These are phyloP conservation scores for Candida ulmi DNA, from an alignment of 805 yeast genomes.

Conservation along the genomic window DNA sequence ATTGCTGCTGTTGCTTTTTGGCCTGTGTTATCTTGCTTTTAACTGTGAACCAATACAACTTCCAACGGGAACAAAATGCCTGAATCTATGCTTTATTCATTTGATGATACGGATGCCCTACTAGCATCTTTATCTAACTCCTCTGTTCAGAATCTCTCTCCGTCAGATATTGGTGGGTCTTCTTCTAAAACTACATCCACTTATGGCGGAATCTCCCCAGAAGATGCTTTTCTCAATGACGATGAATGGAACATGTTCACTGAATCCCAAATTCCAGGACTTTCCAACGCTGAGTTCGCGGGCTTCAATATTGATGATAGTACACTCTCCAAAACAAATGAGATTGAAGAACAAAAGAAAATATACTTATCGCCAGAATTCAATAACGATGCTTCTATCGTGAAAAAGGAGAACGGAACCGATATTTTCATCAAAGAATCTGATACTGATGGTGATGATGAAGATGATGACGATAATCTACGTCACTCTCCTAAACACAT, in stretches of 20 bases:
- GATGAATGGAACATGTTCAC: constrained; percentile 11
- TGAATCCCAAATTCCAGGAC: background rate
- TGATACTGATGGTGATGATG: constrained; percentile 9
- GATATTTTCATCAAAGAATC: background rate
- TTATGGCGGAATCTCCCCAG: constrained; percentile 18
- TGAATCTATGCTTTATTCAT: constrained; percentile 12
- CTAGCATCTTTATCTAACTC: constrained; percentile 20
- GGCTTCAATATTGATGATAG: background rate
- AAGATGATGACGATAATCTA: background rate
- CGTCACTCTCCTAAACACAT: background rate
- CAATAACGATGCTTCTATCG: too few relatives aligned
- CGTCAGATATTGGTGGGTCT: constrained; percentile 14
- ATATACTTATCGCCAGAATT: background rate
- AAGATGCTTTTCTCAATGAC: constrained; percentile 12
- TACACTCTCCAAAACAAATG: background rate
- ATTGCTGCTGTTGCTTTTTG: too few relatives aligned
- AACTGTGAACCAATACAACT: too few relatives aligned
- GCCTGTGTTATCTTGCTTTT: too few relatives aligned
- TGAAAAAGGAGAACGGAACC: background rate
- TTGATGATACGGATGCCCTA: constrained; percentile 24
- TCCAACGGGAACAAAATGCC: background rate
- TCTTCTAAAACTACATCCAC: constrained; percentile 15
- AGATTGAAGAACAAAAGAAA: background rate
- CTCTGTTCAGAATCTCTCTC: constrained; percentile 18
- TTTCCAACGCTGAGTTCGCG: background rate